A percentile compares a stretch with the other conserved stretches of the same genome.
Conservation (phyloP, 768 basidiomycete species). For the Sistotremastrum niveocremeum region DNA sequence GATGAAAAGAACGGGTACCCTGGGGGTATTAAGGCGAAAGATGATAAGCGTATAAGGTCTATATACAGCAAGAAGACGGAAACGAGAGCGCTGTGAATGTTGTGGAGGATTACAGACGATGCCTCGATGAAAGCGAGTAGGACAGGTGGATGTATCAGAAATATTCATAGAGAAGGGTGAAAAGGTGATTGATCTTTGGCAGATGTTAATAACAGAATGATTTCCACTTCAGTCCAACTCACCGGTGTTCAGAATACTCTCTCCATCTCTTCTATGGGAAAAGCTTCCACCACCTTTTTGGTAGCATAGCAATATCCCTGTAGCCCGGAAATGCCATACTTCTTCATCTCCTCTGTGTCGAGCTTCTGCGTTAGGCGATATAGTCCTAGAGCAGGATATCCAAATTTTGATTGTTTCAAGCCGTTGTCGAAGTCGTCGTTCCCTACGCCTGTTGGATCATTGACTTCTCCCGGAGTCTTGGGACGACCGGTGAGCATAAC, state of each 20-base stretch:
- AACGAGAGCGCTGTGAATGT: no score
- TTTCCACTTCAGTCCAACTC: no score
- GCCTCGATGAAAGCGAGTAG: no score
- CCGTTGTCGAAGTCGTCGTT: slow-evolving; percentile 24
- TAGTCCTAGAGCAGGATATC: slow-evolving; percentile 18
- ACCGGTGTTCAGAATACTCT: slow-evolving; percentile 11
- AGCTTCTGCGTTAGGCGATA: slow-evolving; percentile 15
- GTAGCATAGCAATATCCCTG: slow-evolving; percentile 16
- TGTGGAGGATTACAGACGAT: no score
- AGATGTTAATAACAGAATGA: no score
- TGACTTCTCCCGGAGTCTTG: slow-evolving; percentile 20
- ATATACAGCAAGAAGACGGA: no score
- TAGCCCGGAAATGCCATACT: slow-evolving; percentile 12
- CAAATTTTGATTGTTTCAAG: slow-evolving; percentile 17
- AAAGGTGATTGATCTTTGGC: no score
- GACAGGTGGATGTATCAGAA: no score
- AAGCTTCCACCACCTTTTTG: slow-evolving; percentile 14
- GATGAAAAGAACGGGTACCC: no score
- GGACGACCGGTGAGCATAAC: slow-evolving; percentile 15
- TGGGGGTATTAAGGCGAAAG: no score
- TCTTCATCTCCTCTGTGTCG: slow-evolving; percentile 11
- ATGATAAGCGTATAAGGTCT: no score
- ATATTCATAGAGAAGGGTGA: no score
- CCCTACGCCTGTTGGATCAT: slow-evolving; percentile 19
- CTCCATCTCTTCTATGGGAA: slow-evolving; percentile 13